Percentiles rank a stretch among this genome's conserved stretches.
These are phyloP conservation scores for Paragyromitra xinjiangensis DNA, from an alignment of 495 filamentous ascomycete genomes.

Conservation along the genomic window DNA sequence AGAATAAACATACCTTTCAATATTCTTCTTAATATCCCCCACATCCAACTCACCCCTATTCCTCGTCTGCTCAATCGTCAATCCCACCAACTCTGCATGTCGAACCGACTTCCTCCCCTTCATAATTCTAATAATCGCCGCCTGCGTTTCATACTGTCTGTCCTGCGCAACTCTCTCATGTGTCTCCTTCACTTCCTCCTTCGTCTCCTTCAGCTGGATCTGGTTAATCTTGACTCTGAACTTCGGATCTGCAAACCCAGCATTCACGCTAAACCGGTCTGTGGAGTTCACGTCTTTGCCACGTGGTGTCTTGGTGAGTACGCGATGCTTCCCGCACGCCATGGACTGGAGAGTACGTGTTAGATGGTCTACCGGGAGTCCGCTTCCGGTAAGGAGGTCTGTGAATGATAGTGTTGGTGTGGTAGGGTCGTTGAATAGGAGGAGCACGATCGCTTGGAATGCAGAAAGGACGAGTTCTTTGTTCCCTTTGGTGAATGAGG, in stretches of 20 bases:
- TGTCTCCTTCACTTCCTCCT: conserved; percentile 88
- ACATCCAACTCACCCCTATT: conserved; percentile 83
- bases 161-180: conserved; percentile 89
- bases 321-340: conserved; percentile 80
- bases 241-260: conserved; percentile 77
- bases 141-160: conserved; percentile 93
- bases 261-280: conserved; percentile 84
- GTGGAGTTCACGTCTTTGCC: conserved; percentile 77
- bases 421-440: conserved; percentile 84
- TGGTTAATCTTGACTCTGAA: conserved; percentile 98
- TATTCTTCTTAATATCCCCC: conserved; percentile 90
- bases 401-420: conserved; percentile 69
- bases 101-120: conserved; percentile 89
- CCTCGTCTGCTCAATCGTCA: conserved; percentile 89
- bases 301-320: conserved; percentile 86
- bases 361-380: conserved; percentile 73
- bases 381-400: conserved; percentile 74
- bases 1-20: conserved; percentile 78
- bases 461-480: conserved; percentile 89
- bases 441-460: conserved; percentile 88
- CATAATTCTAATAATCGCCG: conserved; percentile 96
- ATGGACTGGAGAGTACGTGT: conserved; percentile 91
- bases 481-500: conserved; percentile 73
- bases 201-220: conserved; percentile 94
- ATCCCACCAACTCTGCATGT: conserved; percentile 80